These are phyloP conservation scores for Tulasnella sp. DNA, from an alignment of 768 basidiomycete genomes.

Conservation along the genomic window DNA sequence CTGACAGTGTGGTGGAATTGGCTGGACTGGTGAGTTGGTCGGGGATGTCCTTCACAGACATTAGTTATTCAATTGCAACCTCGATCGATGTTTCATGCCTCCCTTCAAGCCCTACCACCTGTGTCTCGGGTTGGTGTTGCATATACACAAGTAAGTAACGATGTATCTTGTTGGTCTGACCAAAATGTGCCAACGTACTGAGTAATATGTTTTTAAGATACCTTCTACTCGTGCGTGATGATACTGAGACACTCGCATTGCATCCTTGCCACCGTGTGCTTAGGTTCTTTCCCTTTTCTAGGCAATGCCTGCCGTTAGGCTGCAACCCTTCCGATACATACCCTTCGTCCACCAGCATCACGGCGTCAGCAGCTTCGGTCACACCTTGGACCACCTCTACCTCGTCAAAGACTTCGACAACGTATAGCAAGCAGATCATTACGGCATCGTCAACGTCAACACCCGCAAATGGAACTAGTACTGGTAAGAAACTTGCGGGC, in stretches of 20 bases:
- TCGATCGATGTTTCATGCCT: constrained; percentile 32
- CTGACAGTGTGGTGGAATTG: constrained; percentile 34
- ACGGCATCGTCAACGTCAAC: constrained; percentile 18
- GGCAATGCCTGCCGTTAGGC: constrained; percentile 11
- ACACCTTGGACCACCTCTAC: too few relatives aligned
- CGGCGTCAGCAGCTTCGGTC: too few relatives aligned
- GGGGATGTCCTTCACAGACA: background rate
- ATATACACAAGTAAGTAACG: constrained; percentile 17
- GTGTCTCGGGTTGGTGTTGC: constrained; percentile 39
- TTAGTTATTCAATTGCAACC: too few relatives aligned
- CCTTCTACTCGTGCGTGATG: constrained; percentile 24
- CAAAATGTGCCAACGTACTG: background rate
- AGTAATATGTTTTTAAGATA: constrained; percentile 6
- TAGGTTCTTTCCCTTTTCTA: background rate
- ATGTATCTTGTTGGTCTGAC: background rate
- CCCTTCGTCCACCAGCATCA: background rate
- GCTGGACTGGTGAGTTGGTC: background rate
- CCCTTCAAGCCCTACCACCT: constrained; percentile 41
- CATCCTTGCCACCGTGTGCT: too few relatives aligned
- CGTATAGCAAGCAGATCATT: background rate
- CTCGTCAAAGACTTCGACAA: background rate
- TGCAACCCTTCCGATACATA: background rate
- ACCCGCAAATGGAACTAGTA: constrained; percentile 18
- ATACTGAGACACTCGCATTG: too few relatives aligned
- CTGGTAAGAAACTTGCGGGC: constrained; percentile 13